Evolutionary conservation across 108 stramenopile genomes (phyloP).

Genomic region (Conticribra weissflogii): DNA sequence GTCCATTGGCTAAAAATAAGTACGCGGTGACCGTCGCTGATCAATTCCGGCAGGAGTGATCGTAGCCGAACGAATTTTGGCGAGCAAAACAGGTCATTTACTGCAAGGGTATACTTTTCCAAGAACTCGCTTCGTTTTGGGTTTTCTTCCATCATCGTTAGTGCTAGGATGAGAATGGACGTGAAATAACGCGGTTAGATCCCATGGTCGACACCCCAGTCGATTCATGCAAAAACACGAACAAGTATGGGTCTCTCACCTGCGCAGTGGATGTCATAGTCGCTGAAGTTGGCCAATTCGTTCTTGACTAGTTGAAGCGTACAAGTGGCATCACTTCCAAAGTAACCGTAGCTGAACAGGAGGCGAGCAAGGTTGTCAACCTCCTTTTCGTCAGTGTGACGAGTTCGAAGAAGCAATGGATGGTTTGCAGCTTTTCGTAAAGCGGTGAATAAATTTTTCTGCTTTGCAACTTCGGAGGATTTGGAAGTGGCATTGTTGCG

Average conservation of each 20-base stretch:
- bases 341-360: constrained; percentile 69
- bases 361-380: constrained; percentile 55
- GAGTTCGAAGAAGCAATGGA: constrained; percentile 86
- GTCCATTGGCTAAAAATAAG: constrained; percentile 93
- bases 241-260: too few species aligned
- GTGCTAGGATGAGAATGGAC: too few species aligned
- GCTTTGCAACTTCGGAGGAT: constrained; percentile 45
- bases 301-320: constrained; percentile 70
- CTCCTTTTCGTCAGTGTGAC: constrained; percentile 61
- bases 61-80: constrained; percentile 76
- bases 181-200: too few species aligned
- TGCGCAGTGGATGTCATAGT: constrained; percentile 86
- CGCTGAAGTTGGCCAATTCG: constrained; percentile 82
- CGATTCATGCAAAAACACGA: too few species aligned
- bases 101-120: constrained; percentile 57
- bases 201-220: too few species aligned
- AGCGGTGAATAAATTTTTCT: constrained; percentile 91
- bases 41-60: constrained; percentile 53
- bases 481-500: constrained; percentile 20
- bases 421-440: constrained; percentile 97
- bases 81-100: constrained; percentile 73
- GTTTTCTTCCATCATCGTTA: constrained; percentile 75
- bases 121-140: constrained; percentile 50
- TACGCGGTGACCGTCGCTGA: constrained; percentile 66
- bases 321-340: constrained; percentile 76